Conservation (phyloP, 441 rosid genomes). For the Isatis lusitanica region DNA sequence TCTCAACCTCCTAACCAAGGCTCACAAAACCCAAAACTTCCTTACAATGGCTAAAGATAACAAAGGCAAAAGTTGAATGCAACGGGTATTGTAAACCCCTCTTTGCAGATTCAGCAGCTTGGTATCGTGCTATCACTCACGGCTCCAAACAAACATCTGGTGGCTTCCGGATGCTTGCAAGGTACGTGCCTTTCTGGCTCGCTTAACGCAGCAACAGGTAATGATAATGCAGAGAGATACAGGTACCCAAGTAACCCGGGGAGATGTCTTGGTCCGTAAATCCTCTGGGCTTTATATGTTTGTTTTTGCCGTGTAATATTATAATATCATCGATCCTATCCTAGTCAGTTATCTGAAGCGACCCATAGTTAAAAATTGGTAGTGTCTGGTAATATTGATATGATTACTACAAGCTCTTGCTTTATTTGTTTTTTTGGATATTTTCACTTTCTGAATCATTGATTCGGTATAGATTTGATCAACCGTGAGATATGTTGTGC, state of each 20-base stretch:
- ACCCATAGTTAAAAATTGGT: slow-evolving; percentile 21
- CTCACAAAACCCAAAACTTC: slow-evolving; percentile 81
- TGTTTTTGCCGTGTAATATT: slow-evolving; percentile 25
- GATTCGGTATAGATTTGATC: not conserved
- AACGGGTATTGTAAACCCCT: slow-evolving; percentile 72
- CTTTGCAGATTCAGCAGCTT: slow-evolving; percentile 65
- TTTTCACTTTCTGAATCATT: not conserved
- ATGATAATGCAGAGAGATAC: slow-evolving; percentile 25
- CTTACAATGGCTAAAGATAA: slow-evolving; percentile 73
- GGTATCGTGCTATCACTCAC: slow-evolving; percentile 73
- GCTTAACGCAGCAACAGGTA: slow-evolving; percentile 32
- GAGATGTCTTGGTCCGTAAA: slow-evolving; percentile 13
- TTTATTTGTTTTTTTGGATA: not conserved
- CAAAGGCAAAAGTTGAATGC: slow-evolving; percentile 34
- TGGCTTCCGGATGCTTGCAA: slow-evolving; percentile 40
- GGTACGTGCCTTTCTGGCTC: slow-evolving; percentile 39
- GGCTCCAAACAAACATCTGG: slow-evolving; percentile 58
- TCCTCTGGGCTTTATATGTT: slow-evolving; percentile 18
- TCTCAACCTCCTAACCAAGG: slow-evolving; percentile 83
- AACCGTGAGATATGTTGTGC: not conserved
- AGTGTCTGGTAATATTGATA: slow-evolving; percentile 15
- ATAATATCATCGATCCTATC: not conserved
- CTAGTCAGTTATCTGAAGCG: slow-evolving; percentile 23
- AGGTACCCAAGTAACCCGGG: slow-evolving; percentile 26
- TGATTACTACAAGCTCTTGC: slow-evolving; percentile 8